phyloP scores from a whole-genome alignment of 1,139 yeast species.

The Yamadazyma atmosphaerica region DNA sequence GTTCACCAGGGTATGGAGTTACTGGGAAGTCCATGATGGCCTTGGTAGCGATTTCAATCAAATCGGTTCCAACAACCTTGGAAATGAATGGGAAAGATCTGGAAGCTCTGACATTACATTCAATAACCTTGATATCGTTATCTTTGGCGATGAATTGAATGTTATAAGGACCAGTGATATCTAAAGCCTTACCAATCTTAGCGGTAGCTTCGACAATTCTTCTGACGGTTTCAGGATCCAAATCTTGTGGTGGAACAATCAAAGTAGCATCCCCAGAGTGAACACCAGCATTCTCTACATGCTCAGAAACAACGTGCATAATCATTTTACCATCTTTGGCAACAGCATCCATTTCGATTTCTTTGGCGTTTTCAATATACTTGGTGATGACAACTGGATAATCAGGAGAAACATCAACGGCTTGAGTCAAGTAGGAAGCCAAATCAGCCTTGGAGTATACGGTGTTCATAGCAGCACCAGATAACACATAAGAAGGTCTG shows the following conservation, averaged over 20 bases:
- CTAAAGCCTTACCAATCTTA: constrained; percentile 92
- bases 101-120: constrained; percentile 97
- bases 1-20: constrained; percentile 84
- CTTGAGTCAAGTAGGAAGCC: constrained; percentile 85
- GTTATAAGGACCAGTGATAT: constrained; percentile 97
- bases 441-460: constrained; percentile 89
- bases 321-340: constrained; percentile 92
- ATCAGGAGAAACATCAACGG: constrained; percentile 96
- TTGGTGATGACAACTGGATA: constrained; percentile 97
- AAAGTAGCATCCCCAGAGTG: constrained; percentile 99
- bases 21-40: constrained; percentile 91
- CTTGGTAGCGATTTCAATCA: constrained; percentile 96
- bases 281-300: constrained; percentile 98
- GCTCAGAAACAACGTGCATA: constrained; percentile 98
- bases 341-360: constrained; percentile 98
- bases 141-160: constrained; percentile 94
- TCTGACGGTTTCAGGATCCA: constrained; percentile 86
- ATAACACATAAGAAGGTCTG: constrained; percentile 94
- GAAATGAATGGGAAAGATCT: constrained; percentile 99
- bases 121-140: constrained; percentile 91
- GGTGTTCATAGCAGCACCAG: constrained; percentile 99
- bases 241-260: constrained; percentile 95
- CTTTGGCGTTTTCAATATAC: constrained; percentile 96
- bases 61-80: constrained; percentile 94
- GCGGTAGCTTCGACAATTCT: constrained; percentile 95